These are phyloP conservation scores for Musa itinerans DNA, from an alignment of 176 grass and related monocot species.

Conservation along the genomic window DNA sequence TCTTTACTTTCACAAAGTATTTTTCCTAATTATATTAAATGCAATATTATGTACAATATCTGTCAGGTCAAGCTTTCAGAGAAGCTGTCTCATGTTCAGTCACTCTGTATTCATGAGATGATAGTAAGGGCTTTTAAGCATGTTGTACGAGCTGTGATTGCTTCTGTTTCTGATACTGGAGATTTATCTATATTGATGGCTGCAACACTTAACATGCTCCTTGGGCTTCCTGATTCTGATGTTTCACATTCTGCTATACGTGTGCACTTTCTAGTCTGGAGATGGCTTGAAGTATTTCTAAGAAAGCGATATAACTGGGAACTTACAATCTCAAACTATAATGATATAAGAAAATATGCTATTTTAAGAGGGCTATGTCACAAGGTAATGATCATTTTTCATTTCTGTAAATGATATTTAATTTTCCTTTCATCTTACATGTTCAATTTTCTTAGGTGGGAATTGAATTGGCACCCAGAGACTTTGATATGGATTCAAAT, in stretches of 20 bases:
- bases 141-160: constrained; percentile 63
- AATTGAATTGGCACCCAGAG: constrained; percentile 86
- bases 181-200: constrained; percentile 74
- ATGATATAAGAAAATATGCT: constrained; percentile 85
- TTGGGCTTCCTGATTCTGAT: constrained; percentile 60
- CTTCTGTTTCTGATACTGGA: constrained; percentile 53
- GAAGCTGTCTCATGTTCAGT: constrained; percentile 96
- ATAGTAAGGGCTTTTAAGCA: constrained; percentile 95
- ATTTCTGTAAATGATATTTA: constrained; percentile 14
- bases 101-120: constrained; percentile 96
- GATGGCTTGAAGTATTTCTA: constrained; percentile 73
- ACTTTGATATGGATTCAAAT: constrained; percentile 85
- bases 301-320: constrained; percentile 86
- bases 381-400: constrained; percentile 50
- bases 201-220: constrained; percentile 67
- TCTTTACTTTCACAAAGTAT: constrained; percentile 5
- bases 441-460: constrained; percentile 57
- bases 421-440: constrained; percentile 3
- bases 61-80: constrained; percentile 90
- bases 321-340: constrained; percentile 56
- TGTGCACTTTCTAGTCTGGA: constrained; percentile 73
- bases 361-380: constrained; percentile 89
- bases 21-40: constrained; percentile 12
- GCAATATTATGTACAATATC: constrained; percentile 15
- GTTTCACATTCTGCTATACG: constrained; percentile 38